phyloP scores from a whole-genome alignment of 2,329 filamentous ascomycete species.

The Periconia sp. region DNA sequence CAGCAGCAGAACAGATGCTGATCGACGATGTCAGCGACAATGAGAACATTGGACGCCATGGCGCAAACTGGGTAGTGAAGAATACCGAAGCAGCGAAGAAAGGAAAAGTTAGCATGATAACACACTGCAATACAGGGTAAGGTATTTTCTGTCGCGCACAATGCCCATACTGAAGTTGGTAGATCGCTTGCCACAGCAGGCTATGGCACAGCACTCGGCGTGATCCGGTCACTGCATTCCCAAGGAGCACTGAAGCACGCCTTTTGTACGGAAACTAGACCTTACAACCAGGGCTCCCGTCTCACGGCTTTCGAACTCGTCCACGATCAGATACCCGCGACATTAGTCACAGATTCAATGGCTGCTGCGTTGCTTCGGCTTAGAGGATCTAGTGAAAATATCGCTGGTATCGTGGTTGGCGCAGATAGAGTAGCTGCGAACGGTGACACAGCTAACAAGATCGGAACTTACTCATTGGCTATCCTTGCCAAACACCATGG shows the following conservation, averaged over 20 bases:
- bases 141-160: slow-evolving; percentile 5
- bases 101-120: slow-evolving; percentile 78
- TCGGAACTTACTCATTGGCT: slow-evolving; percentile 91
- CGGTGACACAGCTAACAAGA: slow-evolving; percentile 98
- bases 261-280: slow-evolving; percentile 95
- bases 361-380: slow-evolving; percentile 81
- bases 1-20: slow-evolving; percentile 84
- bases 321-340: slow-evolving; percentile 88
- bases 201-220: slow-evolving; percentile 94
- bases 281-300: slow-evolving; percentile 96
- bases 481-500: slow-evolving; percentile 89
- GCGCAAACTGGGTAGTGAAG: slow-evolving; percentile 79
- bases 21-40: slow-evolving; percentile 88
- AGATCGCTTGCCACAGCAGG: slow-evolving; percentile 93
- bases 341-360: slow-evolving; percentile 96
- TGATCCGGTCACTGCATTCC: slow-evolving; percentile 81
- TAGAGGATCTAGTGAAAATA: slow-evolving; percentile 65
- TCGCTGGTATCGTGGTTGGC: slow-evolving; percentile 89
- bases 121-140: slow-evolving; percentile 96
- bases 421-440: slow-evolving; percentile 95
- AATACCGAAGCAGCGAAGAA: slow-evolving; percentile 60
- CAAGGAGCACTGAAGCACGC: slow-evolving; percentile 74
- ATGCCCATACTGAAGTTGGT: slow-evolving; percentile 25
- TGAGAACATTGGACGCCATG: slow-evolving; percentile 79
- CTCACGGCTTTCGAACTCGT: slow-evolving; percentile 97